Base-by-base conservation (phyloP, 2,329 filamentous ascomycete species). In the Alternaria ethzedia region DNA sequence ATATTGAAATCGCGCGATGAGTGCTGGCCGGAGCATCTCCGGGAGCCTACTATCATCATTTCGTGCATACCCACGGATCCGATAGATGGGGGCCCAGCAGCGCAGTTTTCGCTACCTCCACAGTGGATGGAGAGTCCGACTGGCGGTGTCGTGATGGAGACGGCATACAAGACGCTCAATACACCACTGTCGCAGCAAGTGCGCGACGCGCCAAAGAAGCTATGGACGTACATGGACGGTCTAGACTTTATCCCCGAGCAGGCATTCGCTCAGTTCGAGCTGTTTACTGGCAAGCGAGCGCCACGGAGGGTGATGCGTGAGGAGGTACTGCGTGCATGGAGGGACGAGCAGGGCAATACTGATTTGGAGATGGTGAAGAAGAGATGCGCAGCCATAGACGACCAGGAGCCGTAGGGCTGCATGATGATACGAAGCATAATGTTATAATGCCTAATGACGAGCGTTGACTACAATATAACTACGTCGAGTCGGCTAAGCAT, bases 181-280 rank as follows among this genome's bases (percentile, higher is more conserved):
- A 93, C 91, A 1, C 91, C 91, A 0, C 81, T 95, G 5, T 82
- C 93, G 46, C 84, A 85, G 30, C 91, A 94, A 71, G 88, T 92
- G 58, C 85, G 89, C 17, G 81, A 83, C 56, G 80, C 87, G 76
- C 83, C 87, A 20, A 82, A 88, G 59, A 82, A 85, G 67, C 85
- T 91, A 44, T 94, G 91, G 91, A 89, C 93, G 0, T 85, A 91
- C 17, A 87, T 94, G 78, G 90, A 94, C 71, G 91, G 91, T 0
- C 81, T 94, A 12, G 91, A 94, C 70, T 84, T 94, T 50, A 79
- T 95, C 13, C 90, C 90, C 0, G 92, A 94, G 75, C 91, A 94
- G 75, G 92, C 90, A 0, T 92, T 92, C 78, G 91, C 91, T 1
- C 91, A 94, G 71, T 95, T 94, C 73, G 92, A 95, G 78, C 80